These are phyloP conservation scores for Kazachstania psychrophila DNA, from an alignment of 805 yeast species.

Conservation along the genomic window DNA sequence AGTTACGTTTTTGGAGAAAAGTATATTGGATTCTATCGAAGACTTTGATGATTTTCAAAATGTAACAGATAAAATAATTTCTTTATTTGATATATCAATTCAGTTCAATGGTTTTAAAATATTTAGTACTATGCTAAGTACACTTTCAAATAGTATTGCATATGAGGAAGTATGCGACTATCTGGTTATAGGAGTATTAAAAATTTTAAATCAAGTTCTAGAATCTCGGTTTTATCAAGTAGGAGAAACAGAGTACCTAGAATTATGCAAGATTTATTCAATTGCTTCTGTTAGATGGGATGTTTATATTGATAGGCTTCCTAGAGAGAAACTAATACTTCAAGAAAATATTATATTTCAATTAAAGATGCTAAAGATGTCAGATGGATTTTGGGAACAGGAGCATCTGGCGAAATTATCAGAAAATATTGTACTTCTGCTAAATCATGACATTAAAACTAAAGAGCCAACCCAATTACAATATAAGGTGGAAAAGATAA, in stretches of 20 bases:
- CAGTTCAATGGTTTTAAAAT: constrained; percentile 7
- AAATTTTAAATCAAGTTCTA: constrained; percentile 12
- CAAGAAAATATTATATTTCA: constrained; percentile 8
- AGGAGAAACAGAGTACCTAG: constrained; percentile 13
- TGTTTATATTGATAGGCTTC: too few relatives aligned
- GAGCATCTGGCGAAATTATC: not conserved
- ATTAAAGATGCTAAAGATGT: constrained; percentile 8
- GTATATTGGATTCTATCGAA: not conserved
- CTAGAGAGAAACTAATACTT: not conserved
- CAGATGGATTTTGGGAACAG: constrained; percentile 19
- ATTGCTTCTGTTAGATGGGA: not conserved
- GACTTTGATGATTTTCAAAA: constrained; percentile 3
- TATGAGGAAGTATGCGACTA: too few relatives aligned
- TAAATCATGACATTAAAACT: too few relatives aligned
- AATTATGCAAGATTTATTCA: constrained; percentile 11
- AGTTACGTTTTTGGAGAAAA: constrained; percentile 1
- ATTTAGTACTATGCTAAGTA: too few relatives aligned
- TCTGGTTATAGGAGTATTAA: constrained; percentile 10
- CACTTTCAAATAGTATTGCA: too few relatives aligned
- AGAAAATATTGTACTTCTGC: too few relatives aligned
- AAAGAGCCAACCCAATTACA: too few relatives aligned
- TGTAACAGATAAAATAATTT: constrained; percentile 10
- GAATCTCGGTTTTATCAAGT: constrained; percentile 13
- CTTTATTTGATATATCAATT: constrained; percentile 6
- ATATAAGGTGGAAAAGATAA: too few relatives aligned